Percentiles rank a stretch among this genome's conserved stretches.
Conservation (phyloP, 2,329 filamentous ascomycete species). For the Seiridium unicorne region DNA sequence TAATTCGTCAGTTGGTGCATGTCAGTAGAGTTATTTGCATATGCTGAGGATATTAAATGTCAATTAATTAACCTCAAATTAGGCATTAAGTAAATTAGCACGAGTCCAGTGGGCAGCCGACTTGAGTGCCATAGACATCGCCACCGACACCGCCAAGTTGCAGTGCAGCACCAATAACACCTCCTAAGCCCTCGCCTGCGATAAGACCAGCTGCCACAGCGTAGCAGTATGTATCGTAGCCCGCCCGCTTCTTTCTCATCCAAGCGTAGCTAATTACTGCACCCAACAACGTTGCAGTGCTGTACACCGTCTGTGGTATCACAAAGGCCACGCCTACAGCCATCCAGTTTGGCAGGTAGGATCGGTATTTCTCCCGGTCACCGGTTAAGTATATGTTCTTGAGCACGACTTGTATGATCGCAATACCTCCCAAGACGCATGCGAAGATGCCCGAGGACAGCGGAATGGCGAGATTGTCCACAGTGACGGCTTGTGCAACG, state of each 20-base stretch:
- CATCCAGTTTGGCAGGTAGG: slow-evolving; percentile 62
- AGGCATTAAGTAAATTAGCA: not conserved
- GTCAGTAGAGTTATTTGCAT: too few relatives aligned
- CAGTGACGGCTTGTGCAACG: slow-evolving; percentile 61
- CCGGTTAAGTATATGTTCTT: slow-evolving; percentile 51
- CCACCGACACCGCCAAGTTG: slow-evolving; percentile 5
- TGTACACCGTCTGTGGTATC: slow-evolving; percentile 54
- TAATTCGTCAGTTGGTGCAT: too few relatives aligned
- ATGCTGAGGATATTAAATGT: too few relatives aligned
- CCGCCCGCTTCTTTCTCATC: slow-evolving; percentile 49
- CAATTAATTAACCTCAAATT: not conserved
- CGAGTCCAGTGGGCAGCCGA: slow-evolving; percentile 2
- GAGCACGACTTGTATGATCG: slow-evolving; percentile 43
- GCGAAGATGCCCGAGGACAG: slow-evolving; percentile 55
- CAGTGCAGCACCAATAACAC: slow-evolving; percentile 26
- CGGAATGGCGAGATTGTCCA: slow-evolving; percentile 54
- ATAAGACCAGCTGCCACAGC: slow-evolving; percentile 60
- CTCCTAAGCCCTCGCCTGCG: slow-evolving; percentile 53
- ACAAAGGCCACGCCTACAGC: slow-evolving; percentile 59
- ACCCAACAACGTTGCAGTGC: slow-evolving; percentile 58
- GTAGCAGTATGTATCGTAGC: slow-evolving; percentile 59
- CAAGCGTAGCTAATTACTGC: slow-evolving; percentile 50
- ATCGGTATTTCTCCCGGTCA: slow-evolving; percentile 48
- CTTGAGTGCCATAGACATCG: slow-evolving; percentile 1
- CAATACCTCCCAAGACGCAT: slow-evolving; percentile 52